Evolutionary conservation across 106 monocot genomes (phyloP).

Genomic region (Acanthochlamys bracteata): DNA sequence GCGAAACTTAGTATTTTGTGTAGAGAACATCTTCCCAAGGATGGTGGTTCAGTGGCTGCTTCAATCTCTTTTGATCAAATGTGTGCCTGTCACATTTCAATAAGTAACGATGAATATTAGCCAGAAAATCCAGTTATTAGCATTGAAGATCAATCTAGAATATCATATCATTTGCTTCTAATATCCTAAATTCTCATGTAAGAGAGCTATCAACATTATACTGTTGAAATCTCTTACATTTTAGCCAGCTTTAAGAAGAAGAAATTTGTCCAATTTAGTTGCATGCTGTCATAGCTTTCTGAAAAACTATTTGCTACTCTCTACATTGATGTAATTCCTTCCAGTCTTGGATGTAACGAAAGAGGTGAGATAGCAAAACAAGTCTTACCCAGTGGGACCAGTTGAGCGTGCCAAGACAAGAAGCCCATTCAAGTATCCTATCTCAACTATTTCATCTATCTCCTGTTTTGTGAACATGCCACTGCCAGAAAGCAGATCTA

Average conservation of each 20-base stretch:
- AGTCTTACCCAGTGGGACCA: constrained; percentile 78
- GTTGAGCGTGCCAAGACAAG: constrained; percentile 94
- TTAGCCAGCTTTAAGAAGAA: no score
- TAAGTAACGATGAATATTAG: not conserved
- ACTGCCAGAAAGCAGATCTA: constrained; percentile 88
- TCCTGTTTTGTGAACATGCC: constrained; percentile 97
- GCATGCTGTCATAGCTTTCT: no score
- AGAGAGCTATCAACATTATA: no score
- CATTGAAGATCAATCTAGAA: not conserved
- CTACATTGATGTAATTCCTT: no score
- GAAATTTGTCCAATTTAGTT: no score
- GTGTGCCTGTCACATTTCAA: constrained; percentile 53
- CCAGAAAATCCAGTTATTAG: not conserved
- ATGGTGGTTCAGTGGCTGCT: constrained; percentile 96
- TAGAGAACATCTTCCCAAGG: constrained; percentile 99
- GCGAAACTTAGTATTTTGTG: constrained; percentile 49
- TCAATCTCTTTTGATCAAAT: constrained; percentile 94
- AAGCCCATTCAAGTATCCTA: constrained; percentile 93
- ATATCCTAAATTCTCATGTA: no score
- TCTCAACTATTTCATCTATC: constrained; percentile 89
- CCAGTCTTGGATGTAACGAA: not conserved
- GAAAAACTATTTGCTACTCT: no score
- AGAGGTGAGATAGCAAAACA: not conserved
- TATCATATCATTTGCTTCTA: no score
- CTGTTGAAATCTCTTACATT: no score